Conservation (phyloP, 2,329 filamentous ascomycete genomes). For the Diplodia sapinea region DNA sequence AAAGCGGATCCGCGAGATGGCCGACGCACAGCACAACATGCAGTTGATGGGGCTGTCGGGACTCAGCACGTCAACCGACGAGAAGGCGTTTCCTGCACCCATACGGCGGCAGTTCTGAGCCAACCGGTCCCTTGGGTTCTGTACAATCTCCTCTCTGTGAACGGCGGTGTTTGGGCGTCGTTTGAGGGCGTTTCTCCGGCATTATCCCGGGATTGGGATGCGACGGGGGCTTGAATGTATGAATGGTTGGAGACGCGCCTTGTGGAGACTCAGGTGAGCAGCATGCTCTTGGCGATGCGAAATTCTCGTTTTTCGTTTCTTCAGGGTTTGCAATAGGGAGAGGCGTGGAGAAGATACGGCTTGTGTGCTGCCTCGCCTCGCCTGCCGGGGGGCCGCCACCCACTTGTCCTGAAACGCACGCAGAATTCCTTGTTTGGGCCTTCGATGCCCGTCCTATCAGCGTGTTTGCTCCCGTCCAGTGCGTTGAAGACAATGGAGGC, state of each 20-base stretch:
- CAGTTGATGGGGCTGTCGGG: conserved; percentile 23
- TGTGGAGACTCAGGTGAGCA: conserved; percentile 4
- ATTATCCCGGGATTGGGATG: neutral
- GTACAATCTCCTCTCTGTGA: neutral
- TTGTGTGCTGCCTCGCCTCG: neutral
- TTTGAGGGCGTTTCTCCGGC: neutral
- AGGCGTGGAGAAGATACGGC: neutral
- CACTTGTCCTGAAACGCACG: neutral
- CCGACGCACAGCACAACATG: conserved; percentile 39
- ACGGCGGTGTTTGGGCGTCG: neutral
- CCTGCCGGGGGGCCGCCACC: neutral
- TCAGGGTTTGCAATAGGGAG: neutral
- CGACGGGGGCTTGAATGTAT: neutral
- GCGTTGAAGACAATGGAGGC: neutral
- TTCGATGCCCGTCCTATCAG: neutral
- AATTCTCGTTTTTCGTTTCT: neutral
- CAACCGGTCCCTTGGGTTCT: neutral
- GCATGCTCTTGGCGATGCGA: neutral
- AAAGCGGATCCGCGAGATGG: conserved; percentile 53
- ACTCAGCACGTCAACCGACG: neutral
- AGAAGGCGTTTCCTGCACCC: neutral
- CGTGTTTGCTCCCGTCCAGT: neutral
- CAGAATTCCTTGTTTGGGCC: neutral
- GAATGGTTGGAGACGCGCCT: neutral
- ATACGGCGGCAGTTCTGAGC: conserved; percentile 17